Evolutionary conservation across 2,329 filamentous ascomycete genomes (phyloP), one percentile per base, ranked within the genome.

Genomic region (Esteya vermicola): DNA sequence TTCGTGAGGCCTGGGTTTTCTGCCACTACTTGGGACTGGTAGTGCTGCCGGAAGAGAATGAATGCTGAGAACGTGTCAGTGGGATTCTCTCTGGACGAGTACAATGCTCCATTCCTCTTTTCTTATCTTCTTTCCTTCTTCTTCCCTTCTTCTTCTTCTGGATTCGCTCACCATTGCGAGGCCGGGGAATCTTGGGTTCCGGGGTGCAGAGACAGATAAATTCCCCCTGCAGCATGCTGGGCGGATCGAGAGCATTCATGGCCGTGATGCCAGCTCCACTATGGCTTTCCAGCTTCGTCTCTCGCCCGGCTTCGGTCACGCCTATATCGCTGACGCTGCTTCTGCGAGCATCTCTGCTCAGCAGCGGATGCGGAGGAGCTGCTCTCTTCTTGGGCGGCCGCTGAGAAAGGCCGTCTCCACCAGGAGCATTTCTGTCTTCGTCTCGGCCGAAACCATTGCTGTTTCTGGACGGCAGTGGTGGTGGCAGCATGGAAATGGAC

Each of bases 41-140:
- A 81, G 57, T 93, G 82, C 57, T 96, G 88, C 30, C 91, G 85
- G 64, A 94, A 98, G 51, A 98, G 70, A 49, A 98, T 98, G 64
- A 98, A 98, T 38, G 89, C 91, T 98, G 38, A n/a, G n/a, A n/a
- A n/a, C n/a, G n/a, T n/a, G n/a, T n/a, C n/a, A n/a, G n/a, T n/a
- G n/a, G n/a, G n/a, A n/a, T n/a, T n/a, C n/a, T n/a, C n/a, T n/a
- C n/a, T n/a, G n/a, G n/a, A n/a, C n/a, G n/a, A n/a, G n/a, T n/a
- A n/a, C n/a, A n/a, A n/a, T n/a, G n/a, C n/a, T n/a, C n/a, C n/a
- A n/a, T n/a, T n/a, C n/a, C n/a, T n/a, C n/a, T n/a, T n/a, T n/a
- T n/a, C n/a, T n/a, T n/a, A n/a, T n/a, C n/a, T n/a, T n/a, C n/a
- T n/a, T n/a, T n/a, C n/a, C n/a, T n/a, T n/a, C n/a, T n/a, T n/a